Evolutionary conservation across 2,329 filamentous ascomycete species (phyloP), one percentile per base, ranked within the genome.

Genomic region (Phialophora expanda): DNA sequence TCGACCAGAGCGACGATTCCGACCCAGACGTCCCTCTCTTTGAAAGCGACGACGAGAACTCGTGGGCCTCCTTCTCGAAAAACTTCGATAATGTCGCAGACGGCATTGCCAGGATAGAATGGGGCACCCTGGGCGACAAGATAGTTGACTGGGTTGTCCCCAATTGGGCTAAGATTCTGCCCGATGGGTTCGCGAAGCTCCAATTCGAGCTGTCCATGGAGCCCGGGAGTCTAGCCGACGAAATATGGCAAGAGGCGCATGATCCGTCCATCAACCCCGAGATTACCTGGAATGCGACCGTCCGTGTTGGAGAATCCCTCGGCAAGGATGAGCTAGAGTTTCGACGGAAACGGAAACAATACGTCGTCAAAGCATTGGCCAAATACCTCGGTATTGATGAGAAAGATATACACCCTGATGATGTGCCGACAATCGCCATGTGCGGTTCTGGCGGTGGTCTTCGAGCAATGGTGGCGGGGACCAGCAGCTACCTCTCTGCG

Each of bases 371-470:
- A 63, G 93, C 92, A 5, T 81, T 99, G 59, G 92, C 93, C 2
- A 88, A 83, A 59, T 99, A 98, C 75, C 85, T 99, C 0, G 87
- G 86, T 32, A 81, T 99, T 5, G 82, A 89, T 0, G 92, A 93
- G 75, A 82, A 86, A 14, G 90, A 94, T 2, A 87, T 99, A n/a
- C 87, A 98, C 74, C 91, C 92, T 0, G 92, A 97, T 55, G 95
- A 99, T 79, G 89, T 98, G 6, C 95, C 95, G 0, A 88, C 89
- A 2, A 97, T 99, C 75, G 94, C 94, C 46, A 89, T 98, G 81
- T 97, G 94, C 73, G 93, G 93, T 8, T 98, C 94, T 1, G 95
- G 95, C 9, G 95, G 95, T 64, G 95, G 95, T 0, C 79, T 99
- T 55, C 85, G 95, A 58, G 95, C 95, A 1, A 85, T 99, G 44